Conservation (phyloP, 805 yeast species). For the Priceomyces melissophilus region DNA sequence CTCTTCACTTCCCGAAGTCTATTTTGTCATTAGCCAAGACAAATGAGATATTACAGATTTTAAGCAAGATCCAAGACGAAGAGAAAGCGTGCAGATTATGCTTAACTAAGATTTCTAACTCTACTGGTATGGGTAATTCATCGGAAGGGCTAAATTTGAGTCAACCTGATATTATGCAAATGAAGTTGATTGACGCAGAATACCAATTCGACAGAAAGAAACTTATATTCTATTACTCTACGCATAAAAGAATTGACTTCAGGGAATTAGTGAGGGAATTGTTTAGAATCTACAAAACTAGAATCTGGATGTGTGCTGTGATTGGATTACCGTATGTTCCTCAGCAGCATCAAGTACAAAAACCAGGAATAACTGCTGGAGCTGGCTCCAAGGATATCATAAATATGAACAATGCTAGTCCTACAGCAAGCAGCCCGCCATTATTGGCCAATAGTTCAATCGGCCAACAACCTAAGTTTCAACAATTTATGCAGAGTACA, state of each 20-base stretch:
- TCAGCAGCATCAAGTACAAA: neutral
- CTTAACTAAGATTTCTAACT: constrained; percentile 50
- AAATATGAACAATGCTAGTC: neutral
- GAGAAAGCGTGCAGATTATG: constrained; percentile 64
- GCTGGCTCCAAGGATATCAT: neutral
- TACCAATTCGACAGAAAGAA: constrained; percentile 81
- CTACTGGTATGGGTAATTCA: constrained; percentile 13
- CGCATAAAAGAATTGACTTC: constrained; percentile 65
- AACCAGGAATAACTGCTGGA: neutral
- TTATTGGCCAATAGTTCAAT: constrained; percentile 2
- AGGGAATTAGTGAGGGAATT: constrained; percentile 69
- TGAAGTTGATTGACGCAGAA: constrained; percentile 71
- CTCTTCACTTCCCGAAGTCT: constrained; percentile 63
- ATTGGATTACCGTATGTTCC: constrained; percentile 32
- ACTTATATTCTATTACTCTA: constrained; percentile 64
- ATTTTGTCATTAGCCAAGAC: constrained; percentile 60
- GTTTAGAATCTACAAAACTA: constrained; percentile 70
- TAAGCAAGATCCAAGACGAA: constrained; percentile 63
- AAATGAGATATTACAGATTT: constrained; percentile 56
- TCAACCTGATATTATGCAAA: constrained; percentile 27
- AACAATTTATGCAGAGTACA: neutral
- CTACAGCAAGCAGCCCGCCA: constrained; percentile 4
- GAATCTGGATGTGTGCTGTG: constrained; percentile 83
- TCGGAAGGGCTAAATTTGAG: constrained; percentile 5
- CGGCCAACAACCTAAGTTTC: neutral